These are phyloP conservation scores for Suhomyces atakaporum DNA, from an alignment of 1,139 yeast species.

Conservation along the genomic window DNA sequence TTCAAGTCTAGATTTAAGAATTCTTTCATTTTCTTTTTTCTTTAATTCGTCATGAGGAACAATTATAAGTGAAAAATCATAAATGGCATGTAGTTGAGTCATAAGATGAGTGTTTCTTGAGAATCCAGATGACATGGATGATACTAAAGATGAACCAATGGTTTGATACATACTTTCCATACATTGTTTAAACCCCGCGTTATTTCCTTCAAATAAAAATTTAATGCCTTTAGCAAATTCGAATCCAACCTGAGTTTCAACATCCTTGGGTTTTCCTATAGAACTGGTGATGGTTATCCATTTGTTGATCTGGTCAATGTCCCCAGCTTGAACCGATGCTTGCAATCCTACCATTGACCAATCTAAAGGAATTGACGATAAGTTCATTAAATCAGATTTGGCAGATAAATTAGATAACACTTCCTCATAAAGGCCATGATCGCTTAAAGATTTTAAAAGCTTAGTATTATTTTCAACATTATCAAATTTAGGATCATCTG, in stretches of 20 bases:
- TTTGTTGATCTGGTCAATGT: slow-evolving; percentile 47
- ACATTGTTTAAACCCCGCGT: slow-evolving; percentile 32
- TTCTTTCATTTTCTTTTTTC: slow-evolving; percentile 21
- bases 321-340: slow-evolving; percentile 71
- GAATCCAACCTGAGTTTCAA: slow-evolving; percentile 58
- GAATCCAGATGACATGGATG: slow-evolving; percentile 62
- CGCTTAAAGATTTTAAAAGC: slow-evolving; percentile 40
- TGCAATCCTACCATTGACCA: slow-evolving; percentile 73
- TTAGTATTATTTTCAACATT: slow-evolving; percentile 37
- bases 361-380: slow-evolving; percentile 40
- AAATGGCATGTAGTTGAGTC: slow-evolving; percentile 68
- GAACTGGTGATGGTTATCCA: slow-evolving; percentile 54
- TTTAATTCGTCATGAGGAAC: slow-evolving; percentile 16
- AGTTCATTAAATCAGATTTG: slow-evolving; percentile 26
- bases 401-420: slow-evolving; percentile 39
- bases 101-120: slow-evolving; percentile 57
- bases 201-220: slow-evolving; percentile 37
- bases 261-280: slow-evolving; percentile 46
- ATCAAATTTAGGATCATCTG: slow-evolving; percentile 29
- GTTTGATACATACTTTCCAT: slow-evolving; percentile 54
- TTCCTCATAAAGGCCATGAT: slow-evolving; percentile 46
- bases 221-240: slow-evolving; percentile 65
- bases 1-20: slow-evolving; percentile 41
- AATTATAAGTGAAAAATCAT: slow-evolving; percentile 54
- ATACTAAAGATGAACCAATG: slow-evolving; percentile 63